Conservation (phyloP, 2,329 filamentous ascomycete genomes). For the Podosphaera leucotricha region DNA sequence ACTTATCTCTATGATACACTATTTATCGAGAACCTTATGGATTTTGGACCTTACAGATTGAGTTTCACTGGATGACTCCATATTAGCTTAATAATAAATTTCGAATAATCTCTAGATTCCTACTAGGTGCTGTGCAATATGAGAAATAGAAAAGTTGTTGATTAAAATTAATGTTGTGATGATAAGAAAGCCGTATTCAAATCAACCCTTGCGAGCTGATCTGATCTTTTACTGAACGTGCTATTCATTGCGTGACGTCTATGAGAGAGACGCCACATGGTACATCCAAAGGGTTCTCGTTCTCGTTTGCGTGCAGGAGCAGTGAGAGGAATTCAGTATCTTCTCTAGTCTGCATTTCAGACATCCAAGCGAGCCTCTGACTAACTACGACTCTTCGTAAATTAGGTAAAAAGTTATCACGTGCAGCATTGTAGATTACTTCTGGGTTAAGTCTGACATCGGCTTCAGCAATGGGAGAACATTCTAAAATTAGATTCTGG, state of each 20-base stretch:
- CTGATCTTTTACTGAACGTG: neutral
- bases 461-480: slow-evolving; percentile 9
- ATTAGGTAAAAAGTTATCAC: slow-evolving; percentile 9
- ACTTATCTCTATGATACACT: too few species aligned
- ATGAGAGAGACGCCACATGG: slow-evolving; percentile 7
- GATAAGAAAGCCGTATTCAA: neutral
- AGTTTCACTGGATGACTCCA: too few species aligned
- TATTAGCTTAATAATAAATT: too few species aligned
- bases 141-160: too few species aligned
- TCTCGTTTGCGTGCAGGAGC: slow-evolving; percentile 12
- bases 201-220: neutral
- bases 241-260: neutral
- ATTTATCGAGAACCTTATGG: too few species aligned
- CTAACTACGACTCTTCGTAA: slow-evolving; percentile 14
- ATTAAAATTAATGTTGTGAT: too few species aligned
- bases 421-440: slow-evolving; percentile 12
- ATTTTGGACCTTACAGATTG: too few species aligned
- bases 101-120: too few species aligned
- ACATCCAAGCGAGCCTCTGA: slow-evolving; percentile 13
- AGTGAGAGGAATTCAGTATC: slow-evolving; percentile 12
- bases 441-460: slow-evolving; percentile 10
- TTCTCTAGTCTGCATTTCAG: slow-evolving; percentile 6
- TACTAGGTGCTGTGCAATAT: neutral
- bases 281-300: slow-evolving; percentile 10
- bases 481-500: slow-evolving; percentile 15